Evolutionary conservation across 495 filamentous ascomycete species (phyloP), one percentile per base, ranked within the genome.

Genomic region (Penicillium dipodomyicola): DNA sequence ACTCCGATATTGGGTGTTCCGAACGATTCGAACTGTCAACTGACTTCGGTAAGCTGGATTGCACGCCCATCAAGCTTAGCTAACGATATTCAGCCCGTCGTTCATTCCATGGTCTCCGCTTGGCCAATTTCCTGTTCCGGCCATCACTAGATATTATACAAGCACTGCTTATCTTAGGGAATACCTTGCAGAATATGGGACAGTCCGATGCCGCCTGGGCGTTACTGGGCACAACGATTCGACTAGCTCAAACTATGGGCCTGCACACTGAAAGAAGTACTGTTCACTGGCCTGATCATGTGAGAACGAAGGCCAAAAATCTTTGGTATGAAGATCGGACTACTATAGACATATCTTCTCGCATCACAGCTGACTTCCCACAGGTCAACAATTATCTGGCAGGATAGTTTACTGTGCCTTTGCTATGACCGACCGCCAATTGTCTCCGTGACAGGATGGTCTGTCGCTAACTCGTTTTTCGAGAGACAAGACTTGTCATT

Each of bases 131-230:
- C 40, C 68, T 77, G 23, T 78, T 73, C 37, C 72, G 77, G 8
- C 77, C 77, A 5, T 75, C 73, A 0, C 35, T 77, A 33, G 67
- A 77, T 20, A 68, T 64, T 7, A 70, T 80, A 5, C 73, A 80
- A 43, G 60, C 77, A 0, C 54, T 80, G 20, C 63, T 79, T 1
- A 78, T 80, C 39, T 60, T 79, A 1, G 77, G 75, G 3, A 76
- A 77, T 22, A 76, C 75, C n/a, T 49, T 80, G 10, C 77, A 77
- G 29, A 78, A 80, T 35, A 73, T 67, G 60, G 77, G 77, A 4
- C 77, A 78, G 50, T 80, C 78, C 2, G 71, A 79, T 30, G 77
- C 78, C 45, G 74, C 77, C 5, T 79, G 76, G 71, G 77, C 75
- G 8, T 49, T 77, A 9, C 68, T 79, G 3, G 77, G 75, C 2